These are phyloP conservation scores for Cadophora gregata DNA, from an alignment of 2,329 filamentous ascomycete genomes.

Conservation along the genomic window DNA sequence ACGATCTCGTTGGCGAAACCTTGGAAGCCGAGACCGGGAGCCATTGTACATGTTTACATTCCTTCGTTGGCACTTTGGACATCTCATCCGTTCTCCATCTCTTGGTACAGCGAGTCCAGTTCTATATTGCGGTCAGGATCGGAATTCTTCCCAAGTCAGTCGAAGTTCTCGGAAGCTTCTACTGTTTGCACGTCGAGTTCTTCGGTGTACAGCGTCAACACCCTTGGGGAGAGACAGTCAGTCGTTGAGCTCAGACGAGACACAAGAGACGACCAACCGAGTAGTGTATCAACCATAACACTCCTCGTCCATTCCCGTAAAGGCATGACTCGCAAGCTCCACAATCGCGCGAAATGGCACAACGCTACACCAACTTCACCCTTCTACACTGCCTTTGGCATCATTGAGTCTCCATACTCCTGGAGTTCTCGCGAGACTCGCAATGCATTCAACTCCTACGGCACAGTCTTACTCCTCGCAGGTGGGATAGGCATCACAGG, in stretches of 20 bases:
- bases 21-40: constrained; percentile 73
- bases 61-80: constrained; percentile 73
- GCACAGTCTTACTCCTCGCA: constrained; percentile 77
- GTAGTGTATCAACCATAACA: background rate
- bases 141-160: background rate
- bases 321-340: background rate
- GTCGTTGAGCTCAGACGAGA: background rate
- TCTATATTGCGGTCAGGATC: background rate
- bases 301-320: background rate
- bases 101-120: constrained; percentile 39
- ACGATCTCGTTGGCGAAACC: constrained; percentile 74
- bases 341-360: background rate
- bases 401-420: background rate
- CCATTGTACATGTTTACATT: constrained; percentile 79
- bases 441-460: constrained; percentile 53
- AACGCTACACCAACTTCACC: background rate
- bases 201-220: background rate
- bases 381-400: background rate
- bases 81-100: constrained; percentile 78
- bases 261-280: background rate
- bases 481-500: constrained; percentile 82
- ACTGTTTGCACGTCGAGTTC: background rate
- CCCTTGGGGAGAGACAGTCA: background rate
- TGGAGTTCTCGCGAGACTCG: constrained; percentile 10
- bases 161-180: background rate